Conservation (phyloP, 2,329 filamentous ascomycete genomes). For the Exophiala aquamarina region DNA sequence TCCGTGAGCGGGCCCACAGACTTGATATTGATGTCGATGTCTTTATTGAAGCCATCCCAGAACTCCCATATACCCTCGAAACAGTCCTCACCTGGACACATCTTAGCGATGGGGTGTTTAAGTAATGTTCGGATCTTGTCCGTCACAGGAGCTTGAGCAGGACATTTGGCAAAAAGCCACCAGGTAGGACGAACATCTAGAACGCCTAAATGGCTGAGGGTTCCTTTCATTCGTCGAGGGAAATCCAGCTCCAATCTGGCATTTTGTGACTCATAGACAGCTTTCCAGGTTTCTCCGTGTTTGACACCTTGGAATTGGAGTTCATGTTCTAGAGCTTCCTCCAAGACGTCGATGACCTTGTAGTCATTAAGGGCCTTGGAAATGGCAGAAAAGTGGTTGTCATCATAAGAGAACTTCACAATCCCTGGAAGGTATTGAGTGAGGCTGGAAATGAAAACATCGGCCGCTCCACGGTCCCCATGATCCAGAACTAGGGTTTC, state of each 20-base stretch:
- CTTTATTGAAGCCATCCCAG: constrained; percentile 34
- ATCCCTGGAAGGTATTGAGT: no score
- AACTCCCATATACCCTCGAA: constrained; percentile 47
- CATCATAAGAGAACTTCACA: no score
- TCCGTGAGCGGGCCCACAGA: constrained; percentile 34
- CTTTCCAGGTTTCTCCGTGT: constrained; percentile 42
- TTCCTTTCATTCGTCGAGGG: background rate
- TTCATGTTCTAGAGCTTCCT: constrained; percentile 32
- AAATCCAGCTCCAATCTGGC: constrained; percentile 20
- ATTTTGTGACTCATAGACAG: constrained; percentile 35
- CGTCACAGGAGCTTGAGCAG: constrained; percentile 37
- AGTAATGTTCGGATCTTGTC: constrained; percentile 45
- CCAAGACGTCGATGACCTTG: no score
- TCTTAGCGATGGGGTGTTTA: constrained; percentile 48
- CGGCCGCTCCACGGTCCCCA: background rate
- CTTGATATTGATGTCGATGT: constrained; percentile 36
- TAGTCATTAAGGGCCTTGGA: no score
- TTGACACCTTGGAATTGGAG: constrained; percentile 35
- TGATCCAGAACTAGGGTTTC: background rate
- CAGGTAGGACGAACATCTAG: constrained; percentile 34
- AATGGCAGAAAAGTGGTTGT: no score
- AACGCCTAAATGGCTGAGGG: no score
- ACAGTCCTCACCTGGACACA: constrained; percentile 36
- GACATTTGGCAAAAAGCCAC: constrained; percentile 50
- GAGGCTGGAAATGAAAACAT: no score